Evolutionary conservation across 345 rosid species (phyloP).

Genomic region (Boechera divaricarpa): DNA sequence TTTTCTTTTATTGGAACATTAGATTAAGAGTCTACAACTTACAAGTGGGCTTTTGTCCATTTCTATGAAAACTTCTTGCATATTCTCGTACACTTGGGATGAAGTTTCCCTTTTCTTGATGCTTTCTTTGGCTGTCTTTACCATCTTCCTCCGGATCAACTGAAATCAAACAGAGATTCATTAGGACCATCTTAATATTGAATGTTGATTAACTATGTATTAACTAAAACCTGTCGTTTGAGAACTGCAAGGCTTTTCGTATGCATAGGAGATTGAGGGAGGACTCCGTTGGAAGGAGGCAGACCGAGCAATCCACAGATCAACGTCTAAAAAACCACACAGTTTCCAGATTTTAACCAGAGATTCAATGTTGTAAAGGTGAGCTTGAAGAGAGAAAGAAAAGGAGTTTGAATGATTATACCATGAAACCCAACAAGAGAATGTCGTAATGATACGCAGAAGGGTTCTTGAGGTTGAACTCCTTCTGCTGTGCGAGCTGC

Average conservation of each 20-base stretch:
- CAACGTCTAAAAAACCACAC: conserved; percentile 58
- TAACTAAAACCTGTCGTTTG: conserved; percentile 50
- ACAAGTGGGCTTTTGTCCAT: conserved; percentile 62
- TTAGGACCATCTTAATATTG: not conserved
- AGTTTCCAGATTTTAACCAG: not conserved
- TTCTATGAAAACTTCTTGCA: conserved; percentile 74
- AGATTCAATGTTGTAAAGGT: not conserved
- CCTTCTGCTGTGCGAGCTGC: conserved; percentile 84
- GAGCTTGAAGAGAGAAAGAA: not conserved
- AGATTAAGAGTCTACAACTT: conserved; percentile 41
- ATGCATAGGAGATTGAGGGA: conserved; percentile 98
- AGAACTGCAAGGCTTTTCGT: conserved; percentile 86
- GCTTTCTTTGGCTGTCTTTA: conserved; percentile 74
- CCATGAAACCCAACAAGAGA: conserved; percentile 73
- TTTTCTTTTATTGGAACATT: not conserved
- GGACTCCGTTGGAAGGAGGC: conserved; percentile 89
- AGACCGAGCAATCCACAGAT: conserved; percentile 83
- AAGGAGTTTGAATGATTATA: conserved; percentile 30
- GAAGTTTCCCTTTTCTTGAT: conserved; percentile 61
- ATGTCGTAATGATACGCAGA: conserved; percentile 82
- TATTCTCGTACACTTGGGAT: conserved; percentile 66
- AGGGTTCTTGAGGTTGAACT: conserved; percentile 85
- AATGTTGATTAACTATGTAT: not conserved
- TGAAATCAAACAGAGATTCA: conserved; percentile 41
- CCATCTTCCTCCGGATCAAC: conserved; percentile 74